phyloP scores from a whole-genome alignment of 2,329 filamentous ascomycete species.

The Colletotrichum eremochloae region DNA sequence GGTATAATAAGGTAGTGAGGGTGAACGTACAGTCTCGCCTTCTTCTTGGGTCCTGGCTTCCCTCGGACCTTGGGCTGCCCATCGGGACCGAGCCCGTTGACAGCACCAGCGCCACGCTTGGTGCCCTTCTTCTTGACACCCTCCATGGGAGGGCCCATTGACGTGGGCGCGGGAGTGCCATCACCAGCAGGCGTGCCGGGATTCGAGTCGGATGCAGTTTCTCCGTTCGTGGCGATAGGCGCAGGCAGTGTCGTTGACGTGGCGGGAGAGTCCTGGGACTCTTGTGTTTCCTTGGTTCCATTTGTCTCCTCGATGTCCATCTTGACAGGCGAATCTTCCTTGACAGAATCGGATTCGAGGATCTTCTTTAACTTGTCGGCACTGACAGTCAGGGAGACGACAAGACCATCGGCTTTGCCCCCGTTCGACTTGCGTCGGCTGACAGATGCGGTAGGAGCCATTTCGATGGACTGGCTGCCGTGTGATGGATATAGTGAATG shows the following conservation, averaged over 20 bases:
- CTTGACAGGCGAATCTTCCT: constrained; percentile 60
- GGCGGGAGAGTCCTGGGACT: constrained; percentile 60
- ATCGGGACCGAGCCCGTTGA: constrained; percentile 73
- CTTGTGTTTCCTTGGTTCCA: constrained; percentile 50
- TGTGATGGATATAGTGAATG: constrained; percentile 4
- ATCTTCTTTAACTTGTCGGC: constrained; percentile 65
- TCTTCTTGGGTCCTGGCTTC: constrained; percentile 97
- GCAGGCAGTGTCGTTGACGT: constrained; percentile 56
- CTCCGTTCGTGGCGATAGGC: constrained; percentile 61
- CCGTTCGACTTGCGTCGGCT: constrained; percentile 41
- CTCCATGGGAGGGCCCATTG: constrained; percentile 72
- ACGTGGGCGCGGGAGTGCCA: constrained; percentile 67
- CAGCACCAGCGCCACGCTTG: constrained; percentile 76
- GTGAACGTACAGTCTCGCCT: constrained; percentile 85
- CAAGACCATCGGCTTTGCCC: constrained; percentile 50
- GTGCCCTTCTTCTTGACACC: constrained; percentile 81
- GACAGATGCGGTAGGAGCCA: constrained; percentile 39
- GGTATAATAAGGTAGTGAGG: neutral
- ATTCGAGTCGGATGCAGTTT: constrained; percentile 71
- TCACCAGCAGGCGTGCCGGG: constrained; percentile 69
- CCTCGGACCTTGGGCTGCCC: constrained; percentile 77
- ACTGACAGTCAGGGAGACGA: constrained; percentile 68
- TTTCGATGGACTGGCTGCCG: constrained; percentile 32
- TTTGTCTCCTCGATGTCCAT: constrained; percentile 47
- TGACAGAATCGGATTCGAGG: constrained; percentile 57